These are phyloP conservation scores for Cladophialophora bantiana DNA, from an alignment of 2,329 filamentous ascomycete genomes.

Conservation along the genomic window DNA sequence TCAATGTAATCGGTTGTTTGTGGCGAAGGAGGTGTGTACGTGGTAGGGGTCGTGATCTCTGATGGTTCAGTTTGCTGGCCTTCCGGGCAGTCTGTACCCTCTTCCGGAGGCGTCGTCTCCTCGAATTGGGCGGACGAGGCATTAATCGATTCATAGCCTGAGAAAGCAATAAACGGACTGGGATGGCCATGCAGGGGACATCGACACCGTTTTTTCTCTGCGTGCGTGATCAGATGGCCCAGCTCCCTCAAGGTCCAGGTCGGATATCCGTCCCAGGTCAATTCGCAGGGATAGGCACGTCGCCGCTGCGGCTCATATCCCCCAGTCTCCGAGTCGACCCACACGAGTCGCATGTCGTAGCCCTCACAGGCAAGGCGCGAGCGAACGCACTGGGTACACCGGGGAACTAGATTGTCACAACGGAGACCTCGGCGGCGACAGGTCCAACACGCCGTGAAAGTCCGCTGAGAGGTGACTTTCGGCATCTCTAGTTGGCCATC, in stretches of 20 bases:
- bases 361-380: slow-evolving; percentile 24
- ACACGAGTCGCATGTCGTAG: slow-evolving; percentile 26
- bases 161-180: slow-evolving; percentile 22
- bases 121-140: not conserved
- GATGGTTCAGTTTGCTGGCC: slow-evolving; percentile 2
- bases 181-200: slow-evolving; percentile 13
- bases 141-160: slow-evolving; percentile 1
- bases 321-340: slow-evolving; percentile 25
- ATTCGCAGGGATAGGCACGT: slow-evolving; percentile 26
- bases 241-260: slow-evolving; percentile 21
- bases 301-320: slow-evolving; percentile 15
- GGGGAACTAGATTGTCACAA: slow-evolving; percentile 20
- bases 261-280: slow-evolving; percentile 23
- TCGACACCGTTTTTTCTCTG: slow-evolving; percentile 16
- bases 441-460: slow-evolving; percentile 29
- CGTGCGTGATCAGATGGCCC: slow-evolving; percentile 19
- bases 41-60: not conserved
- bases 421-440: slow-evolving; percentile 27
- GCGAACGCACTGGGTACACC: slow-evolving; percentile 21
- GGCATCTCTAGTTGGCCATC: slow-evolving; percentile 19
- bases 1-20: not conserved
- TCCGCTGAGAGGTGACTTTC: slow-evolving; percentile 19
- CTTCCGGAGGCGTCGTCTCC: slow-evolving; percentile 4
- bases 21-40: slow-evolving; percentile 5
- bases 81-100: not conserved